Evolutionary conservation across 1,139 yeast species (phyloP).

Genomic region (Geotrichum australiense): DNA sequence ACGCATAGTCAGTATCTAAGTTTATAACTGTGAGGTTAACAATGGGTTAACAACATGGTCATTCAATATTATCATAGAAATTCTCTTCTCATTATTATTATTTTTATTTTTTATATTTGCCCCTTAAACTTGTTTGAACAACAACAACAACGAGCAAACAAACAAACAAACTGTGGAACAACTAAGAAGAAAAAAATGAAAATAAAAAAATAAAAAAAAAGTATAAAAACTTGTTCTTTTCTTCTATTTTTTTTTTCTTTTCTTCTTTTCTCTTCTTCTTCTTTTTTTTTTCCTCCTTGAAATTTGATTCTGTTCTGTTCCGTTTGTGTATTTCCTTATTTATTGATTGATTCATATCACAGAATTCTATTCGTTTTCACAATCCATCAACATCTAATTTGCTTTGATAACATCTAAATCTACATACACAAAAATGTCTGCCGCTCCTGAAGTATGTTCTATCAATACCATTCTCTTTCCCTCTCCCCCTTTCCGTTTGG

Average conservation of each 20-base stretch:
- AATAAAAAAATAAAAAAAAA: background rate
- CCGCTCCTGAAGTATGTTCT: slow-evolving; percentile 6
- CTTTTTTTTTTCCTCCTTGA: background rate
- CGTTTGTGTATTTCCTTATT: background rate
- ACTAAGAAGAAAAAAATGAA: background rate
- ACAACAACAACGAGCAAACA: background rate
- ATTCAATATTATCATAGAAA: too few species aligned
- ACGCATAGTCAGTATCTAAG: too few species aligned
- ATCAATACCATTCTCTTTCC: background rate
- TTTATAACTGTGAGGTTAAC: too few species aligned
- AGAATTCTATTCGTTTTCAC: background rate
- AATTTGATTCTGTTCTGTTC: background rate
- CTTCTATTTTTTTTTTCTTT: slow-evolving; percentile 4
- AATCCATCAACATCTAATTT: background rate
- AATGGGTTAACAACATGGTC: too few species aligned
- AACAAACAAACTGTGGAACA: background rate
- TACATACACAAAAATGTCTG: background rate
- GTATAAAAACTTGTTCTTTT: slow-evolving; percentile 1
- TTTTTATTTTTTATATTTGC: too few species aligned
- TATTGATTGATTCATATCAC: too few species aligned
- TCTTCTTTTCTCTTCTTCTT: background rate
- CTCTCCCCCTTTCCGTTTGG: background rate
- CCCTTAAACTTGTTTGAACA: background rate
- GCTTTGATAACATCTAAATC: background rate
- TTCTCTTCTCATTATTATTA: too few species aligned